Base-by-base conservation (phyloP, 192 early-diverging fungal genomes). In the Coemansia sp. region DNA sequence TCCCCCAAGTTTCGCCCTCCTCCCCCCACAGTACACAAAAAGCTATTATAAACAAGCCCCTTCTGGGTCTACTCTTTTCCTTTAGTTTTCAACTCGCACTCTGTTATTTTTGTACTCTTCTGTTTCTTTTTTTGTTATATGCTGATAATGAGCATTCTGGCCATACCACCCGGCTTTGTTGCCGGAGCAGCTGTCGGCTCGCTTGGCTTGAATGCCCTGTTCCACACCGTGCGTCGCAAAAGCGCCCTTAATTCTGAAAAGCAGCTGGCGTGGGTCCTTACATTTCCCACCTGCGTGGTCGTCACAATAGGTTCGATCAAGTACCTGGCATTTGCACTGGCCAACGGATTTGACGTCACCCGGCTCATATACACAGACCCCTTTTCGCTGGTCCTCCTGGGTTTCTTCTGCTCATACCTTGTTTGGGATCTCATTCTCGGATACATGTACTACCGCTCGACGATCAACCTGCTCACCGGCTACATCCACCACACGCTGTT, bases 401-500 rank as follows among this genome's bases (percentile, higher is more conserved):
- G 75, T 4, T 74, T 87, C 48, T 89, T 89, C 20, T 60, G 78
- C 36, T 62, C 76, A 7, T 89, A 87, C 47, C 59, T 84, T 9
- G 25, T 84, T n/a, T 62, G 72, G 55, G 87, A 89, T 67, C 64
- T 89, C 7, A 48, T 48, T 1, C 58, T 89, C 13, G 87, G 87
- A 6, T n/a, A 60, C 9, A 10, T 82, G 19, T 83, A 71, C 57
- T 88, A 89, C 63, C 76, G 72, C 13, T 68, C 77, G 10, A 75
- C 77, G 7, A 87, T 89, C 31, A 74, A 70, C 23, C 17, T 68
- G 3, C 41, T 87, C 36, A 85, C 78, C 9, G 87, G 86, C 6
- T 89, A 84, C 67, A 79, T 87, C 31, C 87, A 89, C 67, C 87
- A 89, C 57, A 79, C 73, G 20, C 61, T 82, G 30, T 89, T 86